Evolutionary conservation across 177 flowering plant species (phyloP), one percentile per base, ranked within the genome.

Genomic region (Vitis hybrid): DNA sequence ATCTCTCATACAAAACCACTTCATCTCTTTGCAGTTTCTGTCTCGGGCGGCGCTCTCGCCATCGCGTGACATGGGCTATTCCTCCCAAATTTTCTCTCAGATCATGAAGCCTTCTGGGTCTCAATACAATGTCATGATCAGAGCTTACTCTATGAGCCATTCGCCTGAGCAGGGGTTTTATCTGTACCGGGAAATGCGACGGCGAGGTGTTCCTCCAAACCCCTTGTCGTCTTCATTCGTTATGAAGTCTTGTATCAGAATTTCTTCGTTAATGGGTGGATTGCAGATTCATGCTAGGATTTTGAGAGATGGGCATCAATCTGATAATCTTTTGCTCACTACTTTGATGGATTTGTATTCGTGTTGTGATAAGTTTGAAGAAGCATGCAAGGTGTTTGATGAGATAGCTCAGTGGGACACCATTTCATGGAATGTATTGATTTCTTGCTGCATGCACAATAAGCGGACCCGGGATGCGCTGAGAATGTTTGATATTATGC

Each of bases 381-480:
- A 83, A 10, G 89, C 86, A 2, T 73, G 83, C 46, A 79, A 80
- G 16, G 76, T 81, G 89, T 87, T 81, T 64, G 91, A 74, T 70
- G 96, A 89, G 63, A 91, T 92, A 70, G 56, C 85, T 61, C 62
- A 64, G 0, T 83, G 78, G 71, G 94, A 92, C 72, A 74, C 79
- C 50, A 85, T 87, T 51, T 73, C 90, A 54, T 89, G 92, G 91
- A 92, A 88, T 64, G 92, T 86, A 11, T 69, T 92, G 78, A 84
- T 92, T 73, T 84, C 92, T 35, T 86, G 90, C 52, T 88, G 64
- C 60, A 18, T 75, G 1, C 79, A 83, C n/a, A 89, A 85, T 69
- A 65, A 72, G 14, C 69, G 89, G 65, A 78, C 83, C 1, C 52
- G 79, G 21, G 90, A 85, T 76, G 85, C 83, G 4, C 65, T 89